phyloP scores from a whole-genome alignment of 2,329 filamentous ascomycete species.

The Nothophoma quercina region DNA sequence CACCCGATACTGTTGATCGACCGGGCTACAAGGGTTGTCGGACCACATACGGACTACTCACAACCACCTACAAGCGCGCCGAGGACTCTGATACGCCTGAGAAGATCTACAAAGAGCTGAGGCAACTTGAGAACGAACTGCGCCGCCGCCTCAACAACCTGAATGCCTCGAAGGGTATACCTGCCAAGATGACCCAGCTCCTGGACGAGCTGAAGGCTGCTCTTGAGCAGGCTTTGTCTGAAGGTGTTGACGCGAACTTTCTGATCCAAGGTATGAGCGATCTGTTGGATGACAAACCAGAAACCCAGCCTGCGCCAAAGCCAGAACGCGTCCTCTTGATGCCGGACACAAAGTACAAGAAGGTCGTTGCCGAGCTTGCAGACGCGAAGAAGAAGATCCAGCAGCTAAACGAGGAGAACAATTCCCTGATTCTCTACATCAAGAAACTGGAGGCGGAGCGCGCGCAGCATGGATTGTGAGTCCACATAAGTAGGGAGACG shows the following conservation, averaged over 20 bases:
- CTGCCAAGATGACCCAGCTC: slow-evolving; percentile 23
- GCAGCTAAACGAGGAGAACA: slow-evolving; percentile 34
- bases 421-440: slow-evolving; percentile 23
- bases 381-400: slow-evolving; percentile 21
- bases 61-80: slow-evolving; percentile 21
- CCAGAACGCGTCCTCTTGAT: slow-evolving; percentile 23
- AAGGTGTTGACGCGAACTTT: slow-evolving; percentile 19
- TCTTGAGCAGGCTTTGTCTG: slow-evolving; percentile 18
- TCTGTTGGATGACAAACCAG: slow-evolving; percentile 16
- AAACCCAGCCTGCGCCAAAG: slow-evolving; percentile 13
- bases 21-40: slow-evolving; percentile 23
- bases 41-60: slow-evolving; percentile 31
- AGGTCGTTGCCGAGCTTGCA: slow-evolving; percentile 20
- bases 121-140: slow-evolving; percentile 23
- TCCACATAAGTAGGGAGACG: not conserved
- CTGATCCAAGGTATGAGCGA: slow-evolving; percentile 15
- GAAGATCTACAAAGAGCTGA: slow-evolving; percentile 29
- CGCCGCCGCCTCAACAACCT: slow-evolving; percentile 24
- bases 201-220: slow-evolving; percentile 27
- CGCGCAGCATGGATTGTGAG: not conserved
- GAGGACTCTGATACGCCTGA: slow-evolving; percentile 13
- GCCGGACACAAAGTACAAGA: slow-evolving; percentile 20
- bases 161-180: slow-evolving; percentile 26
- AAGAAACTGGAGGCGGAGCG: slow-evolving; percentile 19
- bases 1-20: slow-evolving; percentile 23